phyloP scores from a whole-genome alignment of 148 eudicot species.

The Chenopodium quinoa region DNA sequence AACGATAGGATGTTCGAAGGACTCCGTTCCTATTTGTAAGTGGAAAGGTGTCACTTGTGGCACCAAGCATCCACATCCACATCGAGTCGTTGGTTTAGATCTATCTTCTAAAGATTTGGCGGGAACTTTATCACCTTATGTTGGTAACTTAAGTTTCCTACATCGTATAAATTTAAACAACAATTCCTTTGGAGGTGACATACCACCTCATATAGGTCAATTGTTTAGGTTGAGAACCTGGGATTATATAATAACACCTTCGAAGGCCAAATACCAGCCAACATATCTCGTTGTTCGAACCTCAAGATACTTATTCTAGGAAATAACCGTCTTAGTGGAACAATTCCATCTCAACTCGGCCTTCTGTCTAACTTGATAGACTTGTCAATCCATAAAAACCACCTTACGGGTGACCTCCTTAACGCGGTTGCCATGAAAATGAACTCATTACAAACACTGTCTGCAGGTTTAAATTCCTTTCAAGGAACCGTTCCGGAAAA shows the following conservation, averaged over 20 bases:
- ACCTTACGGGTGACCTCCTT: neutral
- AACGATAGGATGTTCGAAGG: no score
- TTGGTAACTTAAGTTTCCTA: conserved; percentile 14
- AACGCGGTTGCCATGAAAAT: neutral
- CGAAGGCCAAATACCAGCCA: conserved; percentile 18
- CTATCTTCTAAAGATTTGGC: neutral
- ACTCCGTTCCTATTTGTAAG: neutral
- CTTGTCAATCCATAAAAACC: no score
- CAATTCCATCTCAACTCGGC: conserved; percentile 18
- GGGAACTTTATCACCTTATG: conserved; percentile 21
- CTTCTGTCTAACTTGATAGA: neutral
- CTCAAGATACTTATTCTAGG: neutral
- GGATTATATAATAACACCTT: conserved; percentile 3
- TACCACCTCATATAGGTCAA: conserved; percentile 24
- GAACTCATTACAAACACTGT: no score
- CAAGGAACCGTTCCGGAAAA: conserved; percentile 9
- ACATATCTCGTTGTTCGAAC: conserved; percentile 9
- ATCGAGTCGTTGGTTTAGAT: neutral
- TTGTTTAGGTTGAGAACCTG: conserved; percentile 9
- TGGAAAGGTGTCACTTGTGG: conserved; percentile 17
- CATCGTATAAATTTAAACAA: neutral
- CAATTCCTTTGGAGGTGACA: conserved; percentile 12
- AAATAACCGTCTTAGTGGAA: conserved; percentile 22
- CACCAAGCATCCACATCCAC: neutral
- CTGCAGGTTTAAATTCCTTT: neutral